phyloP scores from a whole-genome alignment of 352 stramenopile species.

The Phytophthora palmivora region DNA sequence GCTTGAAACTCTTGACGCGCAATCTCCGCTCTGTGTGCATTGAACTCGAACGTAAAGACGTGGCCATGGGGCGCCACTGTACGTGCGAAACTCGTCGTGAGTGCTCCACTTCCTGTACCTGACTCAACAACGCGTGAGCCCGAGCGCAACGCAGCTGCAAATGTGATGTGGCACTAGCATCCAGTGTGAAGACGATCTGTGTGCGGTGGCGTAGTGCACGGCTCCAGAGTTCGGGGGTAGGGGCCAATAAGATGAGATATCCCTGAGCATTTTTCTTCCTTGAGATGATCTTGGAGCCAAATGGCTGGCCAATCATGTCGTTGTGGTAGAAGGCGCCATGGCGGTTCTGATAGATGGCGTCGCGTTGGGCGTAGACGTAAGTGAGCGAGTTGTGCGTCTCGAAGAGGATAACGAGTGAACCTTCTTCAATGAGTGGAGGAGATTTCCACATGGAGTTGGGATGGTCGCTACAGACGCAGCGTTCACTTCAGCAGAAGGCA shows the following conservation, averaged over 20 bases:
- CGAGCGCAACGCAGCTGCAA: constrained; percentile 90
- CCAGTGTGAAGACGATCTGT: constrained; percentile 98
- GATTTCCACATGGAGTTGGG: constrained; percentile 78
- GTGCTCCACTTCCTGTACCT: constrained; percentile 91
- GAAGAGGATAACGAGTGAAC: constrained; percentile 98
- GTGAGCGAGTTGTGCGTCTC: constrained; percentile 95
- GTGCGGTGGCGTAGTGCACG: constrained; percentile 92
- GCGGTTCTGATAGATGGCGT: constrained; percentile 95
- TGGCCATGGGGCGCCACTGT: constrained; percentile 91
- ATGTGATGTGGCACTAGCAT: constrained; percentile 94
- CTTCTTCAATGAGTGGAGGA: constrained; percentile 59
- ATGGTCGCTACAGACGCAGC: constrained; percentile 43
- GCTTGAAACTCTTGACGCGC: constrained; percentile 94
- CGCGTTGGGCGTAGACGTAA: constrained; percentile 94
- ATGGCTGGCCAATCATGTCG: constrained; percentile 93
- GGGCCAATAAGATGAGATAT: constrained; percentile 95
- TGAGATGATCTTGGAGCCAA: constrained; percentile 81
- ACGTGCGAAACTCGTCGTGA: constrained; percentile 93
- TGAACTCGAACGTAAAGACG: constrained; percentile 99
- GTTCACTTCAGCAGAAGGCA: constrained; percentile 38
- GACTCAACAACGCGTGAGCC: constrained; percentile 94
- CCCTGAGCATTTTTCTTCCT: constrained; percentile 73
- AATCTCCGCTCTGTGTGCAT: constrained; percentile 91
- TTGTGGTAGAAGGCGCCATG: constrained; percentile 98
- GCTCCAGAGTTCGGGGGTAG: constrained; percentile 97